A percentile compares a stretch with the other conserved stretches of the same genome.
Evolutionary conservation across 2,329 filamentous ascomycete species (phyloP).

Genomic region (Fusarium brevicatenulatum): DNA sequence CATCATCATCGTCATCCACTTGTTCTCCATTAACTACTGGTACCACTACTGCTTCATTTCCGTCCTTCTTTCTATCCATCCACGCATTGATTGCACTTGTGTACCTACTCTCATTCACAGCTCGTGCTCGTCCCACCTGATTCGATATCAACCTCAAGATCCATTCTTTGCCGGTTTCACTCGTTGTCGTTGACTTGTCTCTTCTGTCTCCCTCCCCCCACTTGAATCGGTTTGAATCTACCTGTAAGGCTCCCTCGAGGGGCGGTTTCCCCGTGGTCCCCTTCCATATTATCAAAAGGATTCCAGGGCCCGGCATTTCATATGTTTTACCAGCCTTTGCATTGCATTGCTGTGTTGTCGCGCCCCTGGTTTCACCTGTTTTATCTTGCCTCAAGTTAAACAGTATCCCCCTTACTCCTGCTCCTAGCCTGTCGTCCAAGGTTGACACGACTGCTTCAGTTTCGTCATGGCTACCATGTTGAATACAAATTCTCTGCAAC

Average conservation of each 20-base stretch:
- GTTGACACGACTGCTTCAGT: conserved; percentile 29
- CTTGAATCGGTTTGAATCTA: conserved; percentile 3
- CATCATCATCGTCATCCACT: not conserved
- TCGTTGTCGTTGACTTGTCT: conserved; percentile 4
- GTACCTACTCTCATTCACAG: conserved; percentile 5
- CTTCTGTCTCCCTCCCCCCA: conserved; percentile 32
- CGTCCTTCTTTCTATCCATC: not conserved
- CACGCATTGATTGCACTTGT: conserved; percentile 7
- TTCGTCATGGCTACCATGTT: conserved; percentile 40
- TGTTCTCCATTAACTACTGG: conserved; percentile 2
- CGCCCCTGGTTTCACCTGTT: conserved; percentile 42
- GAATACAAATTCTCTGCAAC: conserved; percentile 38
- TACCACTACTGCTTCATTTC: not conserved
- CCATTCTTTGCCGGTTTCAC: conserved; percentile 34
- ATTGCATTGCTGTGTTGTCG: conserved; percentile 29
- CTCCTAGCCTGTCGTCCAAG: conserved; percentile 16
- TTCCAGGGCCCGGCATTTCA: conserved; percentile 35
- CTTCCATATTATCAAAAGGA: conserved; percentile 33
- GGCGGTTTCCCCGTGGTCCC: conserved; percentile 25
- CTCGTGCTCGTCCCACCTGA: conserved; percentile 19
- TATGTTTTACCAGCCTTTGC: conserved; percentile 30
- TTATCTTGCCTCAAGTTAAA: conserved; percentile 40
- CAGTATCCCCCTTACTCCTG: conserved; percentile 16
- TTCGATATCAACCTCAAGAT: conserved; percentile 16
- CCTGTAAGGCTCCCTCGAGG: conserved; percentile 36